A percentile compares a stretch with the other conserved stretches of the same genome.
phyloP scores from a whole-genome alignment of 805 yeast species.

The Metschnikowia kunwiensis region DNA sequence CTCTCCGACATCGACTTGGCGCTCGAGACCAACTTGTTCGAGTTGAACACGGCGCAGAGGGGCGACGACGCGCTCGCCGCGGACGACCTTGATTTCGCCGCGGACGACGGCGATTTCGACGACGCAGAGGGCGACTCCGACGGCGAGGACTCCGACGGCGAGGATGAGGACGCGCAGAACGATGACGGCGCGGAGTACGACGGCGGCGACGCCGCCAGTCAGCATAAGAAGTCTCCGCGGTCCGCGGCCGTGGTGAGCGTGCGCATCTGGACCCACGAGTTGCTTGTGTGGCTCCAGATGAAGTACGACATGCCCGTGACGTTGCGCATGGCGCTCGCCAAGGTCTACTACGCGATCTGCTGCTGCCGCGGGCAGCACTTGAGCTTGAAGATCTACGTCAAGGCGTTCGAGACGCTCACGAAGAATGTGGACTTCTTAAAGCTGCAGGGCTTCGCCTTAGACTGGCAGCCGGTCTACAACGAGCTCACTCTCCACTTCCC shows the following conservation, averaged over 20 bases:
- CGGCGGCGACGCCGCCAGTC: slow-evolving; percentile 37
- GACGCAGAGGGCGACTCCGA: slow-evolving; percentile 24
- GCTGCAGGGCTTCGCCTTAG: slow-evolving; percentile 42
- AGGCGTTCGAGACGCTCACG: slow-evolving; percentile 57
- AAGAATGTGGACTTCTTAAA: slow-evolving; percentile 40
- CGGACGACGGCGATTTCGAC: slow-evolving; percentile 17
- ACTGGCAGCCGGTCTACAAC: slow-evolving; percentile 47
- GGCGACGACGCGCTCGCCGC: slow-evolving; percentile 28
- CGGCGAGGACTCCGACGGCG: slow-evolving; percentile 45
- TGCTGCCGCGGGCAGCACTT: slow-evolving; percentile 70
- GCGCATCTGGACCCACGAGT: slow-evolving; percentile 83
- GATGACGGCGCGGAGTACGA: slow-evolving; percentile 36
- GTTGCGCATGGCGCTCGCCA: slow-evolving; percentile 57
- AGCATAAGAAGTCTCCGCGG: slow-evolving; percentile 59
- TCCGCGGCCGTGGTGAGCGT: slow-evolving; percentile 74
- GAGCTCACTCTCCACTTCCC: slow-evolving; percentile 35
- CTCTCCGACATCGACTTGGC: slow-evolving; percentile 45
- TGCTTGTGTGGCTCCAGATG: slow-evolving; percentile 72
- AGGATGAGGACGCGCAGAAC: slow-evolving; percentile 37
- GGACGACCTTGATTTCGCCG: slow-evolving; percentile 16
- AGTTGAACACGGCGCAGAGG: slow-evolving; percentile 22
- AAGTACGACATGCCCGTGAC: slow-evolving; percentile 75
- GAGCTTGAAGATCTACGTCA: slow-evolving; percentile 57
- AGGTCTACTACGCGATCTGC: slow-evolving; percentile 68
- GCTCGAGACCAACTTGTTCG: slow-evolving; percentile 52